phyloP scores from a whole-genome alignment of 805 yeast genomes.

The Yarrowia keelungensis region DNA sequence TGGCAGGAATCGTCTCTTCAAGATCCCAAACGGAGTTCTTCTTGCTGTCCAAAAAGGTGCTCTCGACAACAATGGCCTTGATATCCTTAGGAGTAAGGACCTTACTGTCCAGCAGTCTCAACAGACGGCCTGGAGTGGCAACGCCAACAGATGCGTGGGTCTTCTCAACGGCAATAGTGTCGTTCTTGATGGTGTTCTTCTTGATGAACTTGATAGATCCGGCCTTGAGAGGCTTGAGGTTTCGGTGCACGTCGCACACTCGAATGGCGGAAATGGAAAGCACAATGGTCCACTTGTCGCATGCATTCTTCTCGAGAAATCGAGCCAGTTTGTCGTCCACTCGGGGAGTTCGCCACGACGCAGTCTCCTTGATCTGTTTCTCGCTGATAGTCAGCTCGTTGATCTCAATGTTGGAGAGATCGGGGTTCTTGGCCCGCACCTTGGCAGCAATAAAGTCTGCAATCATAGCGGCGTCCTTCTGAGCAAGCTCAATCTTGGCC shows the following conservation, averaged over 20 bases:
- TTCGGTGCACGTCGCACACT: constrained; percentile 83
- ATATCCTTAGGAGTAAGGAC: constrained; percentile 56
- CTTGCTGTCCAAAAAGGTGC: constrained; percentile 66
- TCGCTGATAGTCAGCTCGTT: constrained; percentile 65
- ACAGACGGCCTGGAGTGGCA: constrained; percentile 68
- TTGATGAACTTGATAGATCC: constrained; percentile 74
- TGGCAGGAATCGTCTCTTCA: constrained; percentile 46
- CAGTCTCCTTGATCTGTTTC: constrained; percentile 67
- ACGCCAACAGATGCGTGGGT: constrained; percentile 55
- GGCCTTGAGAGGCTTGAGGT: constrained; percentile 56
- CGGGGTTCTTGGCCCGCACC: constrained; percentile 65
- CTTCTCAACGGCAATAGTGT: constrained; percentile 55
- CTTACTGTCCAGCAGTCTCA: constrained; percentile 56
- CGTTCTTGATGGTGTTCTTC: constrained; percentile 74
- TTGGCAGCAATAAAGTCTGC: constrained; percentile 71
- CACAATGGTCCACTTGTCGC: constrained; percentile 58
- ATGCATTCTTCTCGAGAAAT: constrained; percentile 43
- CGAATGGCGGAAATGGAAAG: constrained; percentile 80
- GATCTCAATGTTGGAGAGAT: constrained; percentile 77
- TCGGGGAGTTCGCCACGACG: constrained; percentile 53
- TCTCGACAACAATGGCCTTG: constrained; percentile 64
- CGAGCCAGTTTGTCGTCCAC: constrained; percentile 43
- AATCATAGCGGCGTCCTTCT: constrained; percentile 63
- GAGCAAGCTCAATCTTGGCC: constrained; percentile 63
- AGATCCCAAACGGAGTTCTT: constrained; percentile 66